These are phyloP conservation scores for Dendrobium officinale DNA, from an alignment of 106 monocot species.

Conservation along the genomic window DNA sequence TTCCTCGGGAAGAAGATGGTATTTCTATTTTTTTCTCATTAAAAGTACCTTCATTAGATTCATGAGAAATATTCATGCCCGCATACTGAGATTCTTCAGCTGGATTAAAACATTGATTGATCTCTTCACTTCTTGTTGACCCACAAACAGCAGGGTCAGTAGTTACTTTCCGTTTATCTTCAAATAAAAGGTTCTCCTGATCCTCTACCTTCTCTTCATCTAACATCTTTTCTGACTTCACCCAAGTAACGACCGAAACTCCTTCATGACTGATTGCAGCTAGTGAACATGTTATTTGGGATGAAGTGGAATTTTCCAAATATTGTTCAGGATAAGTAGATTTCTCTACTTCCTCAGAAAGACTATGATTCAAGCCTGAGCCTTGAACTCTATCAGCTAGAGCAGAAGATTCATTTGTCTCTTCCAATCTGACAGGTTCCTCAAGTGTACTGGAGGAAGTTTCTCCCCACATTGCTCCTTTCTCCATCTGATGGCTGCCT, in stretches of 20 bases:
- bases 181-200: neutral
- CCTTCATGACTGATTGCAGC: neutral
- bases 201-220: constrained; percentile 2
- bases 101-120: neutral
- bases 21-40: constrained; percentile 11
- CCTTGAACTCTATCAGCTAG: constrained; percentile 6
- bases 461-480: constrained; percentile 3
- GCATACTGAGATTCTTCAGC: neutral
- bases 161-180: constrained; percentile 7
- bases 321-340: constrained; percentile 6
- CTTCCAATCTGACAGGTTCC: constrained; percentile 8
- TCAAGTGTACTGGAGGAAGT: neutral
- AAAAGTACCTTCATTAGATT: neutral
- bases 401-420: constrained; percentile 9
- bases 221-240: neutral
- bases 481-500: constrained; percentile 5
- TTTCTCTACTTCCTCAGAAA: constrained; percentile 6
- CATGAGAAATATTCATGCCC: neutral
- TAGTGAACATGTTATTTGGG: neutral
- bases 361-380: neutral
- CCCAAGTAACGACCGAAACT: neutral
- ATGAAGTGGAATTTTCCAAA: constrained; percentile 1
- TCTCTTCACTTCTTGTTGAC: neutral
- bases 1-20: neutral
- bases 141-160: neutral